A percentile compares a stretch with the other conserved stretches of the same genome.
These are phyloP conservation scores for Kickxella alabastrina DNA, from an alignment of 192 early-diverging fungal species.

Conservation along the genomic window DNA sequence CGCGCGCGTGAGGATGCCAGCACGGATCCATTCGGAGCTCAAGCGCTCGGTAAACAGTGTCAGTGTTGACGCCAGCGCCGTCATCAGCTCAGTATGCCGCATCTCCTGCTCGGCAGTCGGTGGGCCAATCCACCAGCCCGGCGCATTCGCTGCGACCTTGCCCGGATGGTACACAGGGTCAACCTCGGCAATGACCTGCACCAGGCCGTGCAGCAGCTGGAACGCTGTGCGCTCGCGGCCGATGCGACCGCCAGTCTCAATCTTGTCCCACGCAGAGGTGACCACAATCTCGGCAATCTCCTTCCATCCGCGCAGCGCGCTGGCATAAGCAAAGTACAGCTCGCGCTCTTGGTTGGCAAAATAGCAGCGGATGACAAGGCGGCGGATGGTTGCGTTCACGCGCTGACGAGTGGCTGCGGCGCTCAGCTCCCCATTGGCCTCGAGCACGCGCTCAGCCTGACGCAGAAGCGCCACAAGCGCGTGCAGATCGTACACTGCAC, in stretches of 20 bases:
- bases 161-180: conserved; percentile 16
- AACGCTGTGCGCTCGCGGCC: conserved; percentile 52
- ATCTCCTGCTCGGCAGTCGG: conserved; percentile 27
- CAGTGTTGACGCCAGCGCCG: conserved; percentile 38
- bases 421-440: conserved; percentile 48
- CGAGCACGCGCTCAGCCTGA: conserved; percentile 39
- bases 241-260: conserved; percentile 61
- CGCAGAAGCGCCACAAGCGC: conserved; percentile 61
- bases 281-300: conserved; percentile 69
- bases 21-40: conserved; percentile 38
- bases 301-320: conserved; percentile 77
- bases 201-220: conserved; percentile 64
- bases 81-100: conserved; percentile 35
- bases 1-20: conserved; percentile 27
- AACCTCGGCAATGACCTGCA: conserved; percentile 49
- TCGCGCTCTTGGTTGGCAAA: conserved; percentile 71
- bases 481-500: conserved; percentile 65
- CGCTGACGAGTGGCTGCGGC: conserved; percentile 46
- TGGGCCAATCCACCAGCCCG: conserved; percentile 24
- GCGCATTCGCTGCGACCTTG: not conserved
- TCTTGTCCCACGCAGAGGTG: conserved; percentile 56
- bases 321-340: conserved; percentile 62
- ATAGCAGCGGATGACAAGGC: conserved; percentile 61
- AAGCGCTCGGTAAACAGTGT: conserved; percentile 37
- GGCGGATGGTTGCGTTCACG: conserved; percentile 55